Evolutionary conservation across 768 basidiomycete genomes (phyloP).

Genomic region (Lentinula guzmanii): DNA sequence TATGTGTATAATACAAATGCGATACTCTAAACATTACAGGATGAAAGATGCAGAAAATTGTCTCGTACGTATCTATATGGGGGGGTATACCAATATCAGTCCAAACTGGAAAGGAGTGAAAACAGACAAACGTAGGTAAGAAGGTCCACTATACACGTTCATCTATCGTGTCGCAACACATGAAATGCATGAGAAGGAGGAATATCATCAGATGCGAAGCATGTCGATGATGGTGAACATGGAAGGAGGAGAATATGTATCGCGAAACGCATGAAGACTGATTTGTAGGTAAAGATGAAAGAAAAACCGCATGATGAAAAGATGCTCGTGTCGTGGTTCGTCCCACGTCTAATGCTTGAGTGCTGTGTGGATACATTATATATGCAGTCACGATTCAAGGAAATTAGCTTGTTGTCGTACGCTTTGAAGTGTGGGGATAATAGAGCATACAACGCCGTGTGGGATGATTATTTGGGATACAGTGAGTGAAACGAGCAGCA

Average conservation of each 20-base stretch:
- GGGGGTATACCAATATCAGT: constrained; percentile 16
- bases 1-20: not conserved
- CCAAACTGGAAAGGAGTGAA: constrained; percentile 15
- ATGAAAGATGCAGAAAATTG: constrained; percentile 28
- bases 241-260: constrained; percentile 37
- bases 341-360: constrained; percentile 8
- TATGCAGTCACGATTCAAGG: constrained; percentile 1
- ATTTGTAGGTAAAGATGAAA: constrained; percentile 34
- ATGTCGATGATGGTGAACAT: constrained; percentile 11
- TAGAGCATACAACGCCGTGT: constrained; percentile 7
- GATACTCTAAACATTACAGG: constrained; percentile 1
- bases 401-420: constrained; percentile 7
- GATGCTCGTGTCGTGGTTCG: constrained; percentile 27
- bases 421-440: not conserved
- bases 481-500: constrained; percentile 15
- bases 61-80: constrained; percentile 41
- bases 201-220: not conserved
- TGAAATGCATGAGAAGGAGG: not conserved
- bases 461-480: constrained; percentile 7
- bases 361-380: not conserved
- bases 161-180: constrained; percentile 9
- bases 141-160: constrained; percentile 19
- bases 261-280: constrained; percentile 43
- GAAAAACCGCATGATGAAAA: constrained; percentile 25
- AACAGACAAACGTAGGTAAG: constrained; percentile 46